Percentiles rank a stretch among this genome's conserved stretches.
Conservation (phyloP, 495 filamentous ascomycete genomes). For the Cudoniella acicularis region DNA sequence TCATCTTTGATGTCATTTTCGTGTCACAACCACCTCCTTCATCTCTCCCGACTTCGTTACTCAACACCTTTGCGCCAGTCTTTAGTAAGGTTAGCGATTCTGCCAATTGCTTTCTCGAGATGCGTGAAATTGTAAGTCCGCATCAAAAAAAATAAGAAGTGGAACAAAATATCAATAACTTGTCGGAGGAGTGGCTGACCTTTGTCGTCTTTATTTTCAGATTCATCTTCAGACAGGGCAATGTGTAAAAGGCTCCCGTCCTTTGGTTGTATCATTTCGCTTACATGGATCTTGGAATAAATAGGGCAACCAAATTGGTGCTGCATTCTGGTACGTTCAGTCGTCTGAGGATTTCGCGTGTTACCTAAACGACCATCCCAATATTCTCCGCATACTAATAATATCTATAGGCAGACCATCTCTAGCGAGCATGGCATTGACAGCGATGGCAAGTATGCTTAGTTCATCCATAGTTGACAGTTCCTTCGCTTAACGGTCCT, state of each 20-base stretch:
- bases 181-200: too few relatives aligned
- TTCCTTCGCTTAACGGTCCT: conserved; percentile 31
- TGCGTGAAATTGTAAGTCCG: too few relatives aligned
- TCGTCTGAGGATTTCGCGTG: not conserved
- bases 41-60: too few relatives aligned
- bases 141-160: too few relatives aligned
- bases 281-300: too few relatives aligned
- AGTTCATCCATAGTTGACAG: not conserved
- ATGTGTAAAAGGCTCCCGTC: conserved; percentile 63
- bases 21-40: too few relatives aligned
- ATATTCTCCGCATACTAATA: conserved; percentile 26
- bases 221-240: conserved; percentile 99
- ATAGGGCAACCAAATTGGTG: conserved; percentile 99
- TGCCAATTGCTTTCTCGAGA: too few relatives aligned
- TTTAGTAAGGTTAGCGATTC: too few relatives aligned
- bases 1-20: too few relatives aligned
- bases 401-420: conserved; percentile 74
- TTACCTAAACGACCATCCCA: conserved; percentile 13
- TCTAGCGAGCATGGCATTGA: conserved; percentile 99
- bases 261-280: conserved; percentile 34
- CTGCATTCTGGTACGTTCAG: conserved; percentile 86
- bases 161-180: too few relatives aligned
- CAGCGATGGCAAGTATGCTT: conserved; percentile 81
- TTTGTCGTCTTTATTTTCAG: too few relatives aligned
- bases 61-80: too few relatives aligned